Conservation (phyloP, 495 filamentous ascomycete species). For the Schizothecium vesticola region DNA sequence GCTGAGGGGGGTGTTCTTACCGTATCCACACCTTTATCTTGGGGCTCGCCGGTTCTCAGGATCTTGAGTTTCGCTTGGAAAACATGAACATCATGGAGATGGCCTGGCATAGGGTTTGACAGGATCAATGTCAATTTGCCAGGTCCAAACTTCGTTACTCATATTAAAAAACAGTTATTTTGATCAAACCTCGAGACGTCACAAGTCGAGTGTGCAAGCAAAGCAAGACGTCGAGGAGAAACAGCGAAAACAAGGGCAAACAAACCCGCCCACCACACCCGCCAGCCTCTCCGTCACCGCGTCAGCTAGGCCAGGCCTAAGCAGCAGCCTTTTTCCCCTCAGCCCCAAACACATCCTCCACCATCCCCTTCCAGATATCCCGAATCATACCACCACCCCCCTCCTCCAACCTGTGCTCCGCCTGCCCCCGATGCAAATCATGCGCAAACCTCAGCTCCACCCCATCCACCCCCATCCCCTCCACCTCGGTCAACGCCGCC, state of each 20-base stretch:
- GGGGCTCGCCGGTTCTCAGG: neutral
- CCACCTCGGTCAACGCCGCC: conserved; percentile 38
- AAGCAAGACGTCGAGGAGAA: neutral
- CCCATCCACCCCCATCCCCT: conserved; percentile 44
- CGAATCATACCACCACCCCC: conserved; percentile 33
- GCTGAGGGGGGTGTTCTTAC: neutral
- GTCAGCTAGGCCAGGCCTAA: neutral
- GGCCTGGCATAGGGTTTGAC: neutral
- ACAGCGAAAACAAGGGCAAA: neutral
- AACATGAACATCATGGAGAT: neutral
- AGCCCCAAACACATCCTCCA: conserved; percentile 40
- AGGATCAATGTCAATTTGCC: neutral
- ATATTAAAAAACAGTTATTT: neutral
- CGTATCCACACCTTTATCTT: neutral
- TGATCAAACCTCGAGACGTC: neutral
- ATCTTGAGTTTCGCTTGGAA: neutral
- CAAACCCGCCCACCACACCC: neutral
- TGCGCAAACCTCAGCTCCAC: conserved; percentile 44
- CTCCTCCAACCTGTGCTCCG: conserved; percentile 15
- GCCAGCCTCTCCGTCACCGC: too few relatives aligned
- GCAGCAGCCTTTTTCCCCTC: neutral
- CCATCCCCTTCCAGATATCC: conserved; percentile 42
- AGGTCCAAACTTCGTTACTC: neutral
- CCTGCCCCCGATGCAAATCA: conserved; percentile 15
- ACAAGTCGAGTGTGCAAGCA: neutral